These are phyloP conservation scores for Cyberlindnera japonica DNA, from an alignment of 805 yeast species.

Conservation along the genomic window DNA sequence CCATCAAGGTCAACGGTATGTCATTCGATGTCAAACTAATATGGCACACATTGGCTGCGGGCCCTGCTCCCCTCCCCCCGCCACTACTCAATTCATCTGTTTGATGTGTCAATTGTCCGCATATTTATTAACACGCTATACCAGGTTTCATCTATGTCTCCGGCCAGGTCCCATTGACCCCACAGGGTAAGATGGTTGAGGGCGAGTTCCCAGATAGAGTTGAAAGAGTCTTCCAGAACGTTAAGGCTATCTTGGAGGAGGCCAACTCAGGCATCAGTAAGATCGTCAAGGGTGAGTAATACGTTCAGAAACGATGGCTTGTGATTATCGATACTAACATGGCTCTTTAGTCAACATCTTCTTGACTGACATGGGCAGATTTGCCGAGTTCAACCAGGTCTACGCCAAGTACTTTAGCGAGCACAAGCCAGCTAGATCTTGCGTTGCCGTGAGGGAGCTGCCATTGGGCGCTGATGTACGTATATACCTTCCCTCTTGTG, in stretches of 20 bases:
- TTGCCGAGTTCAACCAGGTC: slow-evolving; percentile 80
- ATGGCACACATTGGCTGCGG: not conserved
- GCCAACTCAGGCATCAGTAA: slow-evolving; percentile 81
- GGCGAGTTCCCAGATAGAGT: slow-evolving; percentile 76
- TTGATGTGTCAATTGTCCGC: not conserved
- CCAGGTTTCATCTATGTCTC: slow-evolving; percentile 80
- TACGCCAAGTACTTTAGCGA: slow-evolving; percentile 71
- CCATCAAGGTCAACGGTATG: slow-evolving; percentile 74
- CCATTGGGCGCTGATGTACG: slow-evolving; percentile 76
- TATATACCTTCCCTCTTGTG: slow-evolving; percentile 1
- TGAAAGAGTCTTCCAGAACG: slow-evolving; percentile 68
- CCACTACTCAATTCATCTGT: not conserved
- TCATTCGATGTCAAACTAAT: not conserved
- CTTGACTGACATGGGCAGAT: slow-evolving; percentile 85
- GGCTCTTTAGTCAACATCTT: slow-evolving; percentile 55
- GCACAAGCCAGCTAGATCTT: slow-evolving; percentile 95
- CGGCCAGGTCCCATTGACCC: slow-evolving; percentile 91
- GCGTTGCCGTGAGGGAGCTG: slow-evolving; percentile 89
- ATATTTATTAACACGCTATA: not conserved
- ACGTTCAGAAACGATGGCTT: not conserved
- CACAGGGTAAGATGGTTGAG: slow-evolving; percentile 74
- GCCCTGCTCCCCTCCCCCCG: too few relatives aligned
- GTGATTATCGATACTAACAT: slow-evolving; percentile 10
- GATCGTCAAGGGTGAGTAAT: slow-evolving; percentile 63
- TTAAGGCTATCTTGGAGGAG: slow-evolving; percentile 70